Evolutionary conservation across 2,329 filamentous ascomycete genomes (phyloP).

Genomic region (Colletotrichum sp.): DNA sequence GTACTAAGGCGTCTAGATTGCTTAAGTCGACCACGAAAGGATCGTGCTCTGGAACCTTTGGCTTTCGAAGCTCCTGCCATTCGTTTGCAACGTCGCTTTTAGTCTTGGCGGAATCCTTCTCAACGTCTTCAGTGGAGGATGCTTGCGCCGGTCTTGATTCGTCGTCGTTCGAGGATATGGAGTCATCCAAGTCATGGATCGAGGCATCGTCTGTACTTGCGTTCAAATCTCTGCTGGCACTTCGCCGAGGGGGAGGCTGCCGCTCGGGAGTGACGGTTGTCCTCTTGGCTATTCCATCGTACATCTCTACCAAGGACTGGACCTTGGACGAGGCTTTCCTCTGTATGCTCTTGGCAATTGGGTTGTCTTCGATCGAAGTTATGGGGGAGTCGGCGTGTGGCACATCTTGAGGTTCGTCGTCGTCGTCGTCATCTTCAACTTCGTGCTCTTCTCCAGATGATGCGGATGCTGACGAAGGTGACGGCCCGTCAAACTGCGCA

Average conservation of each 20-base stretch:
- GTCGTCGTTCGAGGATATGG: too few relatives aligned
- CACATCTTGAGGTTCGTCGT: background rate
- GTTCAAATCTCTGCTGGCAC: background rate
- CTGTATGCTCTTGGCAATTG: background rate
- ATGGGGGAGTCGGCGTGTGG: slow-evolving; percentile 43
- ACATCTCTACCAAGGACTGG: slow-evolving; percentile 55
- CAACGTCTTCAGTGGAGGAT: background rate
- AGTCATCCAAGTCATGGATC: background rate
- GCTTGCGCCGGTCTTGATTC: background rate
- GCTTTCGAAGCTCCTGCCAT: background rate
- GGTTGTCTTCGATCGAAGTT: slow-evolving; percentile 49
- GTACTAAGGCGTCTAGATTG: slow-evolving; percentile 36
- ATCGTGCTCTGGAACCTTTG: slow-evolving; percentile 8
- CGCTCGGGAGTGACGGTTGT: background rate
- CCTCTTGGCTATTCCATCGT: slow-evolving; percentile 46
- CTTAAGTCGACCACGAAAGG: slow-evolving; percentile 34
- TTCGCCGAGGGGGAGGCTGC: background rate
- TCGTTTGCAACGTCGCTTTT: background rate
- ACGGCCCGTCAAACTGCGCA: background rate
- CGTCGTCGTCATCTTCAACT: background rate
- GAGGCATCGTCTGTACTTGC: background rate
- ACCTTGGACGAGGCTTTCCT: slow-evolving; percentile 40
- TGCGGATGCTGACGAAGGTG: slow-evolving; percentile 22
- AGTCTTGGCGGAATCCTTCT: background rate
- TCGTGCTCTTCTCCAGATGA: slow-evolving; percentile 13